Evolutionary conservation across 768 basidiomycete species (phyloP).

Genomic region (Xerocomus potaroensis): DNA sequence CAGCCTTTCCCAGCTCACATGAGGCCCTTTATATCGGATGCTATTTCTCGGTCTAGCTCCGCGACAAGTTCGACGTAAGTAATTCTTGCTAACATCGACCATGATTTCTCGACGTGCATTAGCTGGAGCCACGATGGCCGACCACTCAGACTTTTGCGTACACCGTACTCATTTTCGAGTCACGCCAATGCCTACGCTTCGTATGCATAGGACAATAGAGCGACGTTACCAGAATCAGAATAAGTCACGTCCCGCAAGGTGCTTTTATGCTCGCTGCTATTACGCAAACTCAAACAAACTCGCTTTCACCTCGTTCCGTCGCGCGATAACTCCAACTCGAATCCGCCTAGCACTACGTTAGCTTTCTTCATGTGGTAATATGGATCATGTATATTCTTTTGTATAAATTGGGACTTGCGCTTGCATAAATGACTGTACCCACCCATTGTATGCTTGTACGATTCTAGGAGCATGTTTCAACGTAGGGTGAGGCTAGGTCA

Average conservation of each 20-base stretch:
- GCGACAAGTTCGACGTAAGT: constrained; percentile 32
- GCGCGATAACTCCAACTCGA: constrained; percentile 19
- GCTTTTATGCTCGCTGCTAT: constrained; percentile 16
- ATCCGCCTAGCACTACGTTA: constrained; percentile 8
- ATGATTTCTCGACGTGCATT: constrained; percentile 6
- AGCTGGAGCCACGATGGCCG: constrained; percentile 31
- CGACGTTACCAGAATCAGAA: constrained; percentile 3
- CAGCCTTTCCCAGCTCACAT: constrained; percentile 18
- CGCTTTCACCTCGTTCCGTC: constrained; percentile 6
- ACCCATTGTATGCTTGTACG: constrained; percentile 19
- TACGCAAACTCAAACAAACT: constrained; percentile 1
- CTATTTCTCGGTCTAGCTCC: constrained; percentile 32
- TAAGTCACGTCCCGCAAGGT: constrained; percentile 10
- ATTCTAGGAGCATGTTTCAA: constrained; percentile 1
- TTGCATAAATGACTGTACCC: constrained; percentile 21
- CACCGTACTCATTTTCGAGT: constrained; percentile 11
- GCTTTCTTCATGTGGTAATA: constrained; percentile 22
- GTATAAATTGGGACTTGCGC: constrained; percentile 19
- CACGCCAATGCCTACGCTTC: constrained; percentile 17
- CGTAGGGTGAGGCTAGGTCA: too few species aligned
- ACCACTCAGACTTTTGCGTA: constrained; percentile 13
- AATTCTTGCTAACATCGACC: not conserved
- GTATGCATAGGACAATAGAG: constrained; percentile 16
- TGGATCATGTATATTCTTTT: constrained; percentile 32
- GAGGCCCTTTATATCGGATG: constrained; percentile 14